Conservation (phyloP, 2,329 filamentous ascomycete species). For the Ophiostoma ulmi region DNA sequence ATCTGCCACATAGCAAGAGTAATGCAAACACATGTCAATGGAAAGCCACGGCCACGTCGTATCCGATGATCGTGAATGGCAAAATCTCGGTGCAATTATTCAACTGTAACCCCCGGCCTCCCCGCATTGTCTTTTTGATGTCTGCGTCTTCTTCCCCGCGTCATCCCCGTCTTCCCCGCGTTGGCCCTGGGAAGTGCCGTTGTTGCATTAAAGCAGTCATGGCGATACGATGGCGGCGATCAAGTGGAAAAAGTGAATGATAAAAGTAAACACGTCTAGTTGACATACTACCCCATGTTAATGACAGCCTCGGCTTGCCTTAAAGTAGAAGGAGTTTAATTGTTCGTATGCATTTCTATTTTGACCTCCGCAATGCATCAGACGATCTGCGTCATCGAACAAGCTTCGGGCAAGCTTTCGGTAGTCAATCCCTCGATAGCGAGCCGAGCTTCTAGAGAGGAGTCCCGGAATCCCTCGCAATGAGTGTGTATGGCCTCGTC, state of each 20-base stretch:
- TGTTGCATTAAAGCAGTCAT: not conserved
- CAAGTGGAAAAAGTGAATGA: not conserved
- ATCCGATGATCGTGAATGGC: not conserved
- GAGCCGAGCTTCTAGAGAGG: not conserved
- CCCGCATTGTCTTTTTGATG: not conserved
- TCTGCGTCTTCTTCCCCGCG: not conserved
- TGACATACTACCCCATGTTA: not conserved
- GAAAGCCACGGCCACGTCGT: not conserved
- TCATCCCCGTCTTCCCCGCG: slow-evolving; percentile 8
- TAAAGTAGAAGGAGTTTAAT: not conserved
- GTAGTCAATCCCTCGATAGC: not conserved
- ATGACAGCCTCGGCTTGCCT: not conserved
- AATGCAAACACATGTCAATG: not conserved
- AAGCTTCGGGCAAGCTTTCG: not conserved
- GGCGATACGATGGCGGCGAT: slow-evolving; percentile 1
- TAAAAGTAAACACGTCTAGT: not conserved
- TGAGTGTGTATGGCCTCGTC: not conserved
- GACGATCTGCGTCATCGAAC: not conserved
- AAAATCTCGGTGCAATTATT: not conserved
- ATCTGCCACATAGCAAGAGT: not conserved
- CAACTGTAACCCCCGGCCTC: not conserved
- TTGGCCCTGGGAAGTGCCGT: not conserved
- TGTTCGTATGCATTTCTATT: not conserved
- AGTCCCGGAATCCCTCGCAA: not conserved
- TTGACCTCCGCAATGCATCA: not conserved